A percentile compares a stretch with the other conserved stretches of the same genome.
Conservation (phyloP, 768 basidiomycete species). For the Rhizopogon vulgaris region DNA sequence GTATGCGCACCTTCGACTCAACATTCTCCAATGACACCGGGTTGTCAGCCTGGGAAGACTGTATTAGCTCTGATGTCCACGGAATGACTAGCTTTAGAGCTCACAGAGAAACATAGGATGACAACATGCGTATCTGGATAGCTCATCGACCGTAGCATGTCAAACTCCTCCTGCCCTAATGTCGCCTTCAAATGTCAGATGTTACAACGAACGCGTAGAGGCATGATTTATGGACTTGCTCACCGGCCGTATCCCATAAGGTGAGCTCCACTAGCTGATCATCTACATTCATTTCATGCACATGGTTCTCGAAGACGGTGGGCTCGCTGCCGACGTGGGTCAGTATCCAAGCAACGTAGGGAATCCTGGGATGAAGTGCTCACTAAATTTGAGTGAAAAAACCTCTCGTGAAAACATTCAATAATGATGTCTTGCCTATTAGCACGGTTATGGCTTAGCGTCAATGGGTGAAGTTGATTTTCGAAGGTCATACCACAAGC, state of each 20-base stretch:
- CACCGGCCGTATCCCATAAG: conserved; percentile 97
- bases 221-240: conserved; percentile 3
- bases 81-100: conserved; percentile 14
- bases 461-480: background rate
- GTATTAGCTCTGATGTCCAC: background rate
- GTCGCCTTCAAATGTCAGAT: conserved; percentile 27
- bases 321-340: conserved; percentile 53
- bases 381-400: conserved; percentile 95
- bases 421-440: conserved; percentile 72
- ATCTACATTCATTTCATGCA: conserved; percentile 83
- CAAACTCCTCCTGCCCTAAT: conserved; percentile 93
- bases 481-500: conserved; percentile 67
- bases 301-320: conserved; percentile 97
- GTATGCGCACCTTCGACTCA: conserved; percentile 73
- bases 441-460: background rate
- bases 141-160: conserved; percentile 85
- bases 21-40: conserved; percentile 94
- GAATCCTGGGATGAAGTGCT: conserved; percentile 21
- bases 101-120: conserved; percentile 92
- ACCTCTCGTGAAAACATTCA: conserved; percentile 86
- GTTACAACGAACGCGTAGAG: conserved; percentile 10
- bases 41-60: conserved; percentile 67
- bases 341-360: background rate
- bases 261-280: conserved; percentile 86
- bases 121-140: conserved; percentile 97